A percentile compares a stretch with the other conserved stretches of the same genome.
Evolutionary conservation across 2,329 filamentous ascomycete species (phyloP).

Genomic region (Bipolaris gigantea): DNA sequence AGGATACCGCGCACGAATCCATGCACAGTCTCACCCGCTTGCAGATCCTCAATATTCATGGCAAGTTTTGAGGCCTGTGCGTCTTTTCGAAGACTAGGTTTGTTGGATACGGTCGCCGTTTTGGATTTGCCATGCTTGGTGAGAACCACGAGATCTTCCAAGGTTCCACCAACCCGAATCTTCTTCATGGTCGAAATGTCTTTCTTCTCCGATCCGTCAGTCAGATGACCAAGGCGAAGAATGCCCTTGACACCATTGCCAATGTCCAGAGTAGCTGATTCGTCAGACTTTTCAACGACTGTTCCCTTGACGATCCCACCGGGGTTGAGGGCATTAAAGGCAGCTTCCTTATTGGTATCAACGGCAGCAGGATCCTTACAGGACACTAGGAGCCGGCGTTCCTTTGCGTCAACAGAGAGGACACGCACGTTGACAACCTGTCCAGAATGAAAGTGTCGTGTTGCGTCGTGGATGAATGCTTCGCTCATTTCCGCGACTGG

Average conservation of each 20-base stretch:
- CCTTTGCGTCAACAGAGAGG: conserved; percentile 73
- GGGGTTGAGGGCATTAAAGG: conserved; percentile 71
- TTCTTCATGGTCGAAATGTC: conserved; percentile 75
- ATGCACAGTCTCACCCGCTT: conserved; percentile 67
- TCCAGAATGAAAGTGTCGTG: conserved; percentile 83
- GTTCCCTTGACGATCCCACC: conserved; percentile 77
- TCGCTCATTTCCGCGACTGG: conserved; percentile 98
- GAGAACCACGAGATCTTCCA: conserved; percentile 82
- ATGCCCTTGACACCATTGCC: conserved; percentile 75
- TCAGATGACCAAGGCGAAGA: conserved; percentile 75
- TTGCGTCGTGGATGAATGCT: conserved; percentile 86
- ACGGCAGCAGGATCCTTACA: conserved; percentile 87
- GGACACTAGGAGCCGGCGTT: conserved; percentile 77
- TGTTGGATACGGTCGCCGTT: conserved; percentile 76
- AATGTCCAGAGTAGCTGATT: conserved; percentile 67
- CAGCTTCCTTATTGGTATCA: conserved; percentile 72
- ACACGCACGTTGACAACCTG: conserved; percentile 91
- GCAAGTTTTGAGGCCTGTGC: conserved; percentile 72
- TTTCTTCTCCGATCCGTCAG: conserved; percentile 81
- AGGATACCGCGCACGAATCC: conserved; percentile 89
- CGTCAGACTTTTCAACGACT: conserved; percentile 53
- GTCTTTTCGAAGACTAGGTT: conserved; percentile 78
- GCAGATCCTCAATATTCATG: conserved; percentile 70
- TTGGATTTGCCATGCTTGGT: conserved; percentile 79
- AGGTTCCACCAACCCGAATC: conserved; percentile 78